Evolutionary conservation across 2,329 filamentous ascomycete genomes (phyloP), one percentile per base, ranked within the genome.

Genomic region (Penicillium griseofulvum): DNA sequence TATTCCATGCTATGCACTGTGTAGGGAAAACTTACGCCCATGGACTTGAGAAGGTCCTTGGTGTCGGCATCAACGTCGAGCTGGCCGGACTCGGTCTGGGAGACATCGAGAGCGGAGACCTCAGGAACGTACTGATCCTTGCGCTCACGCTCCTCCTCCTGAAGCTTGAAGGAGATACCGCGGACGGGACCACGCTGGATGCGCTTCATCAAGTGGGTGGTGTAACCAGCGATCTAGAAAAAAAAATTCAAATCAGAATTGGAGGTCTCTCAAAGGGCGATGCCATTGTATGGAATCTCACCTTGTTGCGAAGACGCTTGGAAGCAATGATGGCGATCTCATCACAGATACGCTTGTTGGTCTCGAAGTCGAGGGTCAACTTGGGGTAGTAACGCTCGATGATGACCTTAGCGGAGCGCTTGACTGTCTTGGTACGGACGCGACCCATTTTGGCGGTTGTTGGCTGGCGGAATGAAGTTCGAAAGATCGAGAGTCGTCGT

Each of bases 111-210:
- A 76, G 94, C 94, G 60, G 95, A 99, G 71, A 99, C 85, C 83
- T 99, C 94, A 75, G 94, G 94, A 67, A 99, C 94, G 84, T 97
- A 99, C 85, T 99, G 94, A 85, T 99, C 94, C 90, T 99, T 99
- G 79, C 94, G 89, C 84, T 99, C 94, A 86, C 94, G 91, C 88
- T 99, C 94, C 85, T 99, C 94, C 85, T 99, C 94, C 84, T 99
- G 94, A 61, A 99, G 90, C 87, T 99, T 99, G 92, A 99, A 99
- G 81, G 95, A 99, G 83, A 99, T 99, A 85, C 94, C 94, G 74
- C 94, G 95, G 81, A 99, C 94, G 67, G 94, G 94, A 67, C 94
- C 94, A 79, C 94, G 91, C 86, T 97, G 94, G 73, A 99, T 99
- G 81, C 94, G 94, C 88, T 97, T 97, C 95, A 99, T 99, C 81